Conservation (phyloP, 1,284 basidiomycete species). For the Amylostereum areolatum region DNA sequence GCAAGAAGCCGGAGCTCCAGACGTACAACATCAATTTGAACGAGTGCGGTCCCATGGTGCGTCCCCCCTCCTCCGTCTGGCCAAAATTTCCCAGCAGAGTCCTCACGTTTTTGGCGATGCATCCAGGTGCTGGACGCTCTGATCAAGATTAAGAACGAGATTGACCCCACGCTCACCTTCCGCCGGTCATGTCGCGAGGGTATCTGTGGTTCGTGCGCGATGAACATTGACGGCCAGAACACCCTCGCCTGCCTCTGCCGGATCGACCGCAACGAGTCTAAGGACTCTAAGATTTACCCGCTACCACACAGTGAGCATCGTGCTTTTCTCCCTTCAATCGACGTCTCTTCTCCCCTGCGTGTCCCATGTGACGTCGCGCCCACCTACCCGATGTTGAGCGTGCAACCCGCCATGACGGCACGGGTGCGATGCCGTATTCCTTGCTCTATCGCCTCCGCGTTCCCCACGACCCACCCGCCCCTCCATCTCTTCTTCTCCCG, state of each 20-base stretch:
- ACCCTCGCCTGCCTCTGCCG: slow-evolving; percentile 97
- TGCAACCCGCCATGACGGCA: too few species aligned
- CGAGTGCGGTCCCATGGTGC: slow-evolving; percentile 93
- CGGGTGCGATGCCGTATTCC: too few species aligned
- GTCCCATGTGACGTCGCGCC: too few species aligned
- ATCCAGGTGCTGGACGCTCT: slow-evolving; percentile 79
- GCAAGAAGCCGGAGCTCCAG: slow-evolving; percentile 88
- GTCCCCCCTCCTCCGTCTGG: slow-evolving; percentile 17
- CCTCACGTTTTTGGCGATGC: background rate
- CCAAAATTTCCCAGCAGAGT: background rate
- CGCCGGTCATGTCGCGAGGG: slow-evolving; percentile 96
- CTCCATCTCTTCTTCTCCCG: slow-evolving; percentile 3
- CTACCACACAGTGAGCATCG: slow-evolving; percentile 86
- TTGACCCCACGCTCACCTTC: slow-evolving; percentile 96
- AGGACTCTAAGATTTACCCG: slow-evolving; percentile 92
- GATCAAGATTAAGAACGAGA: slow-evolving; percentile 99
- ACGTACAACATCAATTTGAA: slow-evolving; percentile 91
- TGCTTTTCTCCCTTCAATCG: background rate
- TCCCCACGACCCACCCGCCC: too few species aligned
- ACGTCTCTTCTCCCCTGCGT: too few species aligned
- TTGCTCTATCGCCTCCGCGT: too few species aligned
- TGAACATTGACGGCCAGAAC: slow-evolving; percentile 99
- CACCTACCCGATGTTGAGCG: too few species aligned
- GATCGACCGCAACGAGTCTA: slow-evolving; percentile 73
- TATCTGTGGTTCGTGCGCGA: slow-evolving; percentile 97